Conservation (phyloP, 1,139 yeast genomes). For the Suhomyces choctaworum region DNA sequence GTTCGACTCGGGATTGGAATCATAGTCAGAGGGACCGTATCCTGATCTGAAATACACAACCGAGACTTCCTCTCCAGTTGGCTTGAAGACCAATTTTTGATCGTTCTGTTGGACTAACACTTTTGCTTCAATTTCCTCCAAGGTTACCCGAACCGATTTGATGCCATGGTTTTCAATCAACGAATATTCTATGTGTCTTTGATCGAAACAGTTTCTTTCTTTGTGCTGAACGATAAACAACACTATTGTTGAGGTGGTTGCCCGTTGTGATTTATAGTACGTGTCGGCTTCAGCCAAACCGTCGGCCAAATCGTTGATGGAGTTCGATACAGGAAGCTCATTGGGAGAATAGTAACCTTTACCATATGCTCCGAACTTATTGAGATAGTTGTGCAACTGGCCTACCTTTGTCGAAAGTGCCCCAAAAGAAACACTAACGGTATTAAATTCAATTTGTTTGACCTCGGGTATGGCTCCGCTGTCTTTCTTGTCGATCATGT, state of each 20-base stretch:
- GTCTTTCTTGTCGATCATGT: slow-evolving; percentile 60
- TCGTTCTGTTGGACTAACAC: slow-evolving; percentile 33
- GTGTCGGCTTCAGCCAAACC: slow-evolving; percentile 71
- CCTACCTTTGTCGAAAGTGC: slow-evolving; percentile 84
- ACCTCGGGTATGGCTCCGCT: slow-evolving; percentile 43
- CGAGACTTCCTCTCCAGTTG: slow-evolving; percentile 69
- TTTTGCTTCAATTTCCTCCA: slow-evolving; percentile 54
- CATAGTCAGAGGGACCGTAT: slow-evolving; percentile 77
- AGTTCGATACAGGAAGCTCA: slow-evolving; percentile 66
- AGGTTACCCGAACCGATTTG: slow-evolving; percentile 62
- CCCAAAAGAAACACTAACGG: slow-evolving; percentile 94
- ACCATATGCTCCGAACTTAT: slow-evolving; percentile 55
- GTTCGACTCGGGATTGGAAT: slow-evolving; percentile 47
- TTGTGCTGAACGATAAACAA: slow-evolving; percentile 79
- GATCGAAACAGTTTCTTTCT: slow-evolving; percentile 90
- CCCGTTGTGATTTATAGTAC: slow-evolving; percentile 41
- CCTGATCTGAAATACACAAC: slow-evolving; percentile 91
- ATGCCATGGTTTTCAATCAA: slow-evolving; percentile 58
- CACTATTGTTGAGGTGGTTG: slow-evolving; percentile 48
- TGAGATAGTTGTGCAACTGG: slow-evolving; percentile 66
- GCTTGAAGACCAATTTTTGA: slow-evolving; percentile 50
- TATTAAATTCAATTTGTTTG: slow-evolving; percentile 94
- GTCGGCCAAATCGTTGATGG: slow-evolving; percentile 59
- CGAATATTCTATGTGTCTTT: slow-evolving; percentile 75
- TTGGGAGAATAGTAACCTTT: slow-evolving; percentile 42